phyloP scores from a whole-genome alignment of 371 early-diverging fungal species.

The Conidiobolus incongruus region DNA sequence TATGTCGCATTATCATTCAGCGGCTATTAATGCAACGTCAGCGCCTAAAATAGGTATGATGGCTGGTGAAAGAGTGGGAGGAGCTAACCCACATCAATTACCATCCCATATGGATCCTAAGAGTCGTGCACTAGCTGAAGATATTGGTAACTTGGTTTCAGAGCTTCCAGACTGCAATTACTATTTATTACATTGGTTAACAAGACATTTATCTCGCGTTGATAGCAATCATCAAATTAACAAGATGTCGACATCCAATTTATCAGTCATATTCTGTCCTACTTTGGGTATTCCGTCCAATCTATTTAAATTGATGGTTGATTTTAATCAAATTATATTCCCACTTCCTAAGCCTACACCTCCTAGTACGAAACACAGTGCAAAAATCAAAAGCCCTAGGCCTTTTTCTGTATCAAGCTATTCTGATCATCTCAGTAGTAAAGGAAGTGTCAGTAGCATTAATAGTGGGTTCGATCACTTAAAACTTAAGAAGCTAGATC shows the following conservation, averaged over 20 bases:
- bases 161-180: neutral
- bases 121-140: neutral
- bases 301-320: neutral
- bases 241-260: conserved; percentile 1
- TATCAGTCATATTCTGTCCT: conserved; percentile 2
- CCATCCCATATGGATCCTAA: neutral
- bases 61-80: no score
- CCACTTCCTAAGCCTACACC: conserved; percentile 1
- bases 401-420: no score
- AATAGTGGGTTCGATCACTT: no score
- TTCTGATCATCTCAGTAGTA: no score
- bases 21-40: no score
- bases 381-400: no score
- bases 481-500: no score
- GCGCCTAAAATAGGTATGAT: no score
- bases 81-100: conserved; percentile 2
- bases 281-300: neutral
- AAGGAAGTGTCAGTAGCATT: no score
- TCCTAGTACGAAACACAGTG: no score
- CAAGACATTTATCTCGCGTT: neutral
- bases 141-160: neutral
- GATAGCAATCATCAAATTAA: neutral
- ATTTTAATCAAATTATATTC: neutral
- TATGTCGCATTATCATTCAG: no score
- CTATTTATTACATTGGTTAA: conserved; percentile 1